Evolutionary conservation across 163 green algal genomes (phyloP).

Genomic region (Scenedesmus sp.): DNA sequence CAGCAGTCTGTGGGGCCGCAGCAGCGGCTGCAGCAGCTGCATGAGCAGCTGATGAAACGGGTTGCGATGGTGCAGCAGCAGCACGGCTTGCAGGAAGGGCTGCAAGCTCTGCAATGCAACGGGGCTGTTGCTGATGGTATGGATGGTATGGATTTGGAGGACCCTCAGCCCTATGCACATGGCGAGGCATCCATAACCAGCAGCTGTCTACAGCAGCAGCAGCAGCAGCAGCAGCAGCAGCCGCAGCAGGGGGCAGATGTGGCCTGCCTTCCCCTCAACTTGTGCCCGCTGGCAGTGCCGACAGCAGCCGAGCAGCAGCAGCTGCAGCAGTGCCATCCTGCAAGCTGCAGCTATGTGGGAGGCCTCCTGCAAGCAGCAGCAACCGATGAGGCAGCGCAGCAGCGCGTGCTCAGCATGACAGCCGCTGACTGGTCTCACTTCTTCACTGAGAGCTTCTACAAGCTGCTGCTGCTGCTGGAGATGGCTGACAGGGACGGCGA

Average conservation of each 20-base stretch:
- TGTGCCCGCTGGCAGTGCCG: no score
- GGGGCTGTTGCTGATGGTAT: background rate
- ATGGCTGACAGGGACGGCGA: background rate
- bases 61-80: background rate
- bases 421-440: background rate
- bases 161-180: background rate
- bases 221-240: background rate
- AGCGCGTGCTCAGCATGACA: background rate
- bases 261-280: background rate
- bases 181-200: background rate
- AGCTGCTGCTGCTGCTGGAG: background rate
- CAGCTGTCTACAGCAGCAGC: no score
- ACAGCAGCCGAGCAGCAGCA: background rate
- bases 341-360: background rate
- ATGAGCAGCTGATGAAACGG: background rate
- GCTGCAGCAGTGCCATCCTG: background rate
- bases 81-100: background rate
- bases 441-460: background rate
- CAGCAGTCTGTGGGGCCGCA: background rate
- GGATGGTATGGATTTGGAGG: background rate
- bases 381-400: background rate
- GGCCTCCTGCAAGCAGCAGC: background rate
- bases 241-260: background rate
- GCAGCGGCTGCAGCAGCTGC: background rate
- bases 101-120: background rate